These are phyloP conservation scores for Elongisporangium anandrum DNA, from an alignment of 352 stramenopile species.

Conservation along the genomic window DNA sequence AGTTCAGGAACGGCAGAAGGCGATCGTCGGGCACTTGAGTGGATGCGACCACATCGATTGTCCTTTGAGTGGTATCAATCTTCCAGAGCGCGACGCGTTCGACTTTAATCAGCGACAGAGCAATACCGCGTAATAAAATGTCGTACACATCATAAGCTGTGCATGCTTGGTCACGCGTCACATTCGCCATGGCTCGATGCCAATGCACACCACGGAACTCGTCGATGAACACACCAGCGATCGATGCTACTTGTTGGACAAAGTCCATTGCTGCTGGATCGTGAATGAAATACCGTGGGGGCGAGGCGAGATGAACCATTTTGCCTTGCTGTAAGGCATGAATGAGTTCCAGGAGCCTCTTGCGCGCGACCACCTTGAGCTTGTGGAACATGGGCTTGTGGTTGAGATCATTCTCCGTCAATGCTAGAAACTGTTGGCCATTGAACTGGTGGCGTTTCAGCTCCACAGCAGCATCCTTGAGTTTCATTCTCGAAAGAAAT, in stretches of 20 bases:
- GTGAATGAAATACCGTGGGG: conserved; percentile 34
- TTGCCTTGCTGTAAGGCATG: conserved; percentile 33
- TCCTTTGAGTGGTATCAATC: conserved; percentile 18
- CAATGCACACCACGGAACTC: conserved; percentile 50
- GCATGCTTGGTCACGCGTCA: conserved; percentile 28
- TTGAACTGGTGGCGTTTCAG: conserved; percentile 36
- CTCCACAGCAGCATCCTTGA: conserved; percentile 41
- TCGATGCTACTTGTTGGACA: conserved; percentile 31
- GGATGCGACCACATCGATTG: conserved; percentile 47
- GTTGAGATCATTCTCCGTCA: conserved; percentile 49
- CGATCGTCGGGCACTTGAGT: conserved; percentile 59
- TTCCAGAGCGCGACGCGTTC: conserved; percentile 56
- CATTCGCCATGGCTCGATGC: conserved; percentile 36
- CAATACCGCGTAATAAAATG: conserved; percentile 35
- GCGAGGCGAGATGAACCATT: conserved; percentile 32
- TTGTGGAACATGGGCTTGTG: conserved; percentile 41
- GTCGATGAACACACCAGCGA: conserved; percentile 38
- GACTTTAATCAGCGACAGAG: conserved; percentile 31
- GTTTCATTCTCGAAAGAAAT: conserved; percentile 51
- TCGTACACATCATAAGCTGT: conserved; percentile 57
- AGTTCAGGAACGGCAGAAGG: conserved; percentile 50
- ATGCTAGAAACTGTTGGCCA: conserved; percentile 31
- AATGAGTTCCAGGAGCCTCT: conserved; percentile 49
- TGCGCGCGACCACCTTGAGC: conserved; percentile 51
- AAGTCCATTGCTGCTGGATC: conserved; percentile 53